Base-by-base conservation (phyloP, 331 rosid genomes). In the Acacia pycnantha region DNA sequence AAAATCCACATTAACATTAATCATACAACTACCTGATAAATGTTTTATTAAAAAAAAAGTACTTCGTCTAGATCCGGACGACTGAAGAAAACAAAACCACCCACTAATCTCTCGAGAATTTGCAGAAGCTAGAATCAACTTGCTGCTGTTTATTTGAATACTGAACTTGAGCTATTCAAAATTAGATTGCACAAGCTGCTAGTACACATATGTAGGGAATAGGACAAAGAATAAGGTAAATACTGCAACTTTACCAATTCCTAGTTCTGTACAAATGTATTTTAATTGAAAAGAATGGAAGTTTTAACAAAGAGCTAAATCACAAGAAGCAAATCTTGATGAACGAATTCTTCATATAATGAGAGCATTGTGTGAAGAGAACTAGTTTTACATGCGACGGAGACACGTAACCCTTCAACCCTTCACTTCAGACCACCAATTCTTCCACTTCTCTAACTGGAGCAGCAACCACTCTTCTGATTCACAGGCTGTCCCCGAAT, bases 381-480 rank as follows among this genome's bases (percentile, higher is more conserved):
- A 81, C 93, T 84, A 90, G 94, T 86, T 93, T 93, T 88, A 84
- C 91, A 90, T 82, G 86, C 90, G 90, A 85, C 31, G 54, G 77
- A 78, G 82, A 80, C 83, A 86, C 74, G 70, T 86, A 80, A 82
- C 85, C 87, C n/a, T n/a, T n/a, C n/a, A n/a, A n/a, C n/a, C n/a
- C 41, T 37, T 37, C 41, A 37, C 41, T 51, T 85, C 35, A 76
- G 83, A 81, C 86, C 88, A 79, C 87, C 74, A 80, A 64, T 77
- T 61, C 43, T 78, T 61, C 64, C 76, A 2, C 51, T 75, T 75
- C 85, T 81, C 77, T 88, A 95, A 89, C 91, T 82, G 15, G 98
- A 95, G 99, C 99, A 95, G 94, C 99, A 95, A 79, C 99, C 97
- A 33, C 90, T 67, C 82, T 93, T 95, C 92, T 95, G 99, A 86